Evolutionary conservation across 306 rosid species (phyloP).

Genomic region (Trifolium subterraneum): DNA sequence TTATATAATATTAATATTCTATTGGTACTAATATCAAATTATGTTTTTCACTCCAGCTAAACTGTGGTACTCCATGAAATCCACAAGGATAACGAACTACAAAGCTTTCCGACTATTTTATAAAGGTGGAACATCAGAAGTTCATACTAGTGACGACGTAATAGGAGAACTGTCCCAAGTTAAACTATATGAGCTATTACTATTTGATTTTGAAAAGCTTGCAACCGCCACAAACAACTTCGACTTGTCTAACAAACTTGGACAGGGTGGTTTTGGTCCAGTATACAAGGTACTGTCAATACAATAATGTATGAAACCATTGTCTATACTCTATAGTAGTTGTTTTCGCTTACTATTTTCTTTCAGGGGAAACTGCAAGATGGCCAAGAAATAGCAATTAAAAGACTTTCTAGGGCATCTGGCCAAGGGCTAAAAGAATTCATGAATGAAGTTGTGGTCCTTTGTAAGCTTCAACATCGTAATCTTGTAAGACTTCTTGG

Average conservation of each 20-base stretch:
- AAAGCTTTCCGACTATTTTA: background rate
- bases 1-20: background rate
- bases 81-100: background rate
- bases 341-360: background rate
- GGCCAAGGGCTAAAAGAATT: background rate
- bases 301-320: background rate
- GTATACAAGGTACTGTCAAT: background rate
- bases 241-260: background rate
- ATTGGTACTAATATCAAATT: background rate
- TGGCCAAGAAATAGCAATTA: background rate
- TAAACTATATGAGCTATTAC: background rate
- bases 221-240: background rate
- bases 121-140: background rate
- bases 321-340: background rate
- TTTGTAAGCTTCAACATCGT: background rate
- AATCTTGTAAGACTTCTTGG: background rate
- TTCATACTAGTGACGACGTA: background rate
- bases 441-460: background rate
- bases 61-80: background rate
- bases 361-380: background rate
- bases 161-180: background rate
- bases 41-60: background rate
- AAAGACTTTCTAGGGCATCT: background rate
- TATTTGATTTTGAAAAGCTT: background rate
- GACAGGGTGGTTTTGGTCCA: background rate